Base-by-base conservation (phyloP, 768 basidiomycete species). In the Rhizopogon rudus region DNA sequence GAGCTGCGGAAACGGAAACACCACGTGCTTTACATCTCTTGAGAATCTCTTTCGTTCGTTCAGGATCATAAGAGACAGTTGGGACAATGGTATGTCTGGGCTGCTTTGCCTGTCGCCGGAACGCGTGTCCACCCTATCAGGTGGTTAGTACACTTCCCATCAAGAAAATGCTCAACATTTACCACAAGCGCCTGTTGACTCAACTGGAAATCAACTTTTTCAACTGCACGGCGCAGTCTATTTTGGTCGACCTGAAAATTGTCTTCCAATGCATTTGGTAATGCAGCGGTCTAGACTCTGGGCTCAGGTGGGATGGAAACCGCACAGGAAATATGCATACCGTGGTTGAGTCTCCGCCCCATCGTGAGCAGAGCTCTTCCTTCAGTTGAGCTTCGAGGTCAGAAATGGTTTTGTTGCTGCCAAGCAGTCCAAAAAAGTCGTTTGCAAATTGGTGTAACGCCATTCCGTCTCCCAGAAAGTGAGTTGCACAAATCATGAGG, bases 391-490 rank as follows among this genome's bases (percentile, higher is more conserved):
- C 52, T 25, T 68, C 62, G n/a, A 74, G 60, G 33, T 73, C 71
- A 46, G 63, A 56, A 17, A 65, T 59, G 29, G 65, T 63, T 43
- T 57, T 63, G 4, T 60, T 61, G 44, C 63, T 58, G 0, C 79
- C 84, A 40, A 92, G 72, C 3, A 93, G 72, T 16, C 72, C 67
- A 65, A 92, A 87, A 64, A 93, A 84, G 60, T 92, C 88, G 66
- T 91, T 90, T 25, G 87, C 88, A 58, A 87, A 88, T 56, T 81
- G 77, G 69, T 93, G 90, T 16, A 93, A 76, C 1, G 90, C 87
- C 85, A 92, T 91, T 20, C 92, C 92, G 65, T 94, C 92, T 17
- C 90, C 91, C 45, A 93, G 68, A 67, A 87, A 93, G 66, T 94
- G 92, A 6, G 87, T 81, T 3, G 87, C 84, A 59, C 85, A 86